Percentiles rank a stretch among this genome's conserved stretches.
Evolutionary conservation across 371 early-diverging fungal species (phyloP).

Genomic region (Chytridium lagenaria): DNA sequence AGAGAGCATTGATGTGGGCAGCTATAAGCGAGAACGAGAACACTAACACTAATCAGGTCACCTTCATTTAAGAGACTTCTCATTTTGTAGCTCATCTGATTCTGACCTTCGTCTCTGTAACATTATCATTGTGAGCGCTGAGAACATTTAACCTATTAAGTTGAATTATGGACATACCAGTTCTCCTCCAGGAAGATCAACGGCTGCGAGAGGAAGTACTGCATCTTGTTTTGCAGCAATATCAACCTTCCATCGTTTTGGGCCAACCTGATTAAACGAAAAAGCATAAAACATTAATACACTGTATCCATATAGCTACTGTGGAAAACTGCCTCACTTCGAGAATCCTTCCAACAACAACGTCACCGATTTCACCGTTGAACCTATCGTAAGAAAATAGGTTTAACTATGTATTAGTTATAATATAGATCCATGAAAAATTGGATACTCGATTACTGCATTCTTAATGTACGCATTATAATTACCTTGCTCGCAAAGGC

Average conservation of each 20-base stretch:
- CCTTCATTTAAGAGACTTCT: conserved; percentile 94
- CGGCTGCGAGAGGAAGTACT: conserved; percentile 87
- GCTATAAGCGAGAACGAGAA: not conserved
- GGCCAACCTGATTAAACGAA: conserved; percentile 65
- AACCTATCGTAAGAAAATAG: too few relatives aligned
- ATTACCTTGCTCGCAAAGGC: conserved; percentile 83
- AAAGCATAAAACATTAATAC: too few relatives aligned
- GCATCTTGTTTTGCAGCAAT: conserved; percentile 91
- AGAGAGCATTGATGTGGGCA: too few relatives aligned
- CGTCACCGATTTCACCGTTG: conserved; percentile 96
- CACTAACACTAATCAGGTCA: conserved; percentile 86
- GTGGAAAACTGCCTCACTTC: conserved; percentile 69
- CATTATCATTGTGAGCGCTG: too few relatives aligned
- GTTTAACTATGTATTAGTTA: too few relatives aligned
- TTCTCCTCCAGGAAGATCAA: conserved; percentile 97
- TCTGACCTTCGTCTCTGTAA: conserved; percentile 95
- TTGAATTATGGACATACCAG: conserved; percentile 63
- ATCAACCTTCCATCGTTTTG: conserved; percentile 98
- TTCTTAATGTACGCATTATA: too few relatives aligned
- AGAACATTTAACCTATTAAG: not conserved
- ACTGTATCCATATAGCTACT: not conserved
- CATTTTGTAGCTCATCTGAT: conserved; percentile 98
- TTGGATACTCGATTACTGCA: too few relatives aligned
- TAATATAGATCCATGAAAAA: too few relatives aligned
- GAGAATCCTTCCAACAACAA: conserved; percentile 96